Conservation (phyloP, 2,329 filamentous ascomycete species). For the Xylariaceae sp. region DNA sequence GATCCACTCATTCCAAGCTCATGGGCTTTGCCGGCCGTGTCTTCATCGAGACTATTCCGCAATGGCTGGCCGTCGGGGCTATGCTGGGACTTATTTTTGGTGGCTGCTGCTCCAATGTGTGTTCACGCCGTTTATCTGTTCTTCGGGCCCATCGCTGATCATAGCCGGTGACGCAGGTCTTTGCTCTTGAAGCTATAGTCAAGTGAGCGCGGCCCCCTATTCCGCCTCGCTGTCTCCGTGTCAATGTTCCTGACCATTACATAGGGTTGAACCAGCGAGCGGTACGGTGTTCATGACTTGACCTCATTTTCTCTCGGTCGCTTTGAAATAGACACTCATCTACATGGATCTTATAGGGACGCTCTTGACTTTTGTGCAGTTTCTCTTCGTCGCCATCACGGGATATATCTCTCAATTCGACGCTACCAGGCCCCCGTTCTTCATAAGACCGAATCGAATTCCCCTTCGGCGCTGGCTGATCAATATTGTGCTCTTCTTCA, state of each 20-base stretch:
- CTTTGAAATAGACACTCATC: slow-evolving; percentile 18
- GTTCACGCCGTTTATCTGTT: slow-evolving; percentile 16
- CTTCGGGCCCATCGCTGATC: slow-evolving; percentile 15
- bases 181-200: slow-evolving; percentile 89
- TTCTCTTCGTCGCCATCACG: slow-evolving; percentile 73
- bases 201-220: slow-evolving; percentile 58
- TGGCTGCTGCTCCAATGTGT: slow-evolving; percentile 87
- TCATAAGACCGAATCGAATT: slow-evolving; percentile 71
- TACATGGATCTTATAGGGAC: slow-evolving; percentile 53
- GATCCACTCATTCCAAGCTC: slow-evolving; percentile 46
- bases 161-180: slow-evolving; percentile 60
- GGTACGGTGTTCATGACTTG: slow-evolving; percentile 48
- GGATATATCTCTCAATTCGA: slow-evolving; percentile 76
- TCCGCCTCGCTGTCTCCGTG: slow-evolving; percentile 13
- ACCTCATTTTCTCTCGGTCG: slow-evolving; percentile 7
- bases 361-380: slow-evolving; percentile 85
- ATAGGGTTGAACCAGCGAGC: slow-evolving; percentile 75
- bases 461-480: slow-evolving; percentile 80
- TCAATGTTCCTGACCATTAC: slow-evolving; percentile 22
- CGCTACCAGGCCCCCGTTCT: slow-evolving; percentile 61
- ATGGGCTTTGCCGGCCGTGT: slow-evolving; percentile 50
- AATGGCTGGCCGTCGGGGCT: slow-evolving; percentile 58
- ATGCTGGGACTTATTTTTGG: slow-evolving; percentile 90
- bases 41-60: slow-evolving; percentile 56
- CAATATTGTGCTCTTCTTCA: slow-evolving; percentile 87